Evolutionary conservation across 768 basidiomycete genomes (phyloP), one percentile per base, ranked within the genome.

Genomic region (Gautieria morchelliformis): DNA sequence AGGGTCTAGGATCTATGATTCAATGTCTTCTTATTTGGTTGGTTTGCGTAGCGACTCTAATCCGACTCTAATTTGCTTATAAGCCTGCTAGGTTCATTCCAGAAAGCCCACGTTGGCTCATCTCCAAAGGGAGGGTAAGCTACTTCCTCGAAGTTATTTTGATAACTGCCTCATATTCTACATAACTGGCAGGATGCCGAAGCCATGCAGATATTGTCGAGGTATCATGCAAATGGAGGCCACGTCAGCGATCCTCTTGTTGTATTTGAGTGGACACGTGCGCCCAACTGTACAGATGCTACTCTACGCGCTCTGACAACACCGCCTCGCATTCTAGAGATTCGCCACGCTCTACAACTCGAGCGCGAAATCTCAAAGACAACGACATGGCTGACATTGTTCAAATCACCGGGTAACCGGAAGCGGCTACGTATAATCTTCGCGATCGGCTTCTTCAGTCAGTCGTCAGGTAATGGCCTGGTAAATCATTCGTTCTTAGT

Each of bases 401-500:
- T 85, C 64, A 61, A 72, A 10, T 88, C 82, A 0, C 75, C 77
- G 5, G 87, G 86, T 2, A 90, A 89, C 66, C 72, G 80, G 33
- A 81, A 77, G 62, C 76, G 88, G 4, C 81, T 89, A 80, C 70
- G 75, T 48, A 75, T 88, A 52, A 79, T 89, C 59, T 70, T 88
- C 59, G 81, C 75, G 1, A 77, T 89, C 46, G 83, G 81, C 5
- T 64, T 85, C 22, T 88, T 85, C 67, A 83, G 83, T 0, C 88
- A 90, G 60, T 89, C 85, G 87, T 82, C 53, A 44, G 72, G 53
- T 2, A 24, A 22, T 2, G 56, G 24, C n/a, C 39, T 56, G 22
- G 56, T 57, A 57, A 32, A 45, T 24, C 24, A 9, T 24, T 46
- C 7, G 7, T 30, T 32, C 54, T 56, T 20, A 55, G 27, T 22